These are phyloP conservation scores for Penicillium thymicola DNA, from an alignment of 2,329 filamentous ascomycete genomes.

Conservation along the genomic window DNA sequence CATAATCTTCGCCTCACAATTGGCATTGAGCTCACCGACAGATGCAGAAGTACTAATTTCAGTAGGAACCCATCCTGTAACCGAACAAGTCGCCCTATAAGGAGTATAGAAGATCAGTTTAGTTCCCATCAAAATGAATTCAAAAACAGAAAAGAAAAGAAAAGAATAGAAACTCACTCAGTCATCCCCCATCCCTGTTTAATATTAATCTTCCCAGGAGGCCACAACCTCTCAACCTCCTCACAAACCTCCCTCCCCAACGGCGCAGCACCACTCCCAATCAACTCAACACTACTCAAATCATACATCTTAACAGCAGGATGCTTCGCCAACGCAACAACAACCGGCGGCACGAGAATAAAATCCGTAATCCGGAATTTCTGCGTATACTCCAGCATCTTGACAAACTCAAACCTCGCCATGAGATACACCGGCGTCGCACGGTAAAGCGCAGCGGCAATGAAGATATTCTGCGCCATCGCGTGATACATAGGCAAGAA, in stretches of 20 bases:
- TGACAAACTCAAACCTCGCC: conserved; percentile 70
- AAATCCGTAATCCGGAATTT: conserved; percentile 66
- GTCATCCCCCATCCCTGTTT: conserved; percentile 88
- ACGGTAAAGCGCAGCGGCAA: conserved; percentile 54
- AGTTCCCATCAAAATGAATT: neutral
- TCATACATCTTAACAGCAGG: conserved; percentile 65
- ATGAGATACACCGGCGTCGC: conserved; percentile 70
- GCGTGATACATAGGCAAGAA: conserved; percentile 77
- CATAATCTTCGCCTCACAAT: conserved; percentile 66
- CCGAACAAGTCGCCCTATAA: conserved; percentile 61
- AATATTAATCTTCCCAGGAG: conserved; percentile 48
- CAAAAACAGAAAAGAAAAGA: conserved; percentile 22
- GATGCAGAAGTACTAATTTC: conserved; percentile 45
- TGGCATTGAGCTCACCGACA: conserved; percentile 65
- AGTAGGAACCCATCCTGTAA: conserved; percentile 61
- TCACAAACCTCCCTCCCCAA: conserved; percentile 52
- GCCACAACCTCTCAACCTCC: conserved; percentile 59
- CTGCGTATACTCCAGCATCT: conserved; percentile 67
- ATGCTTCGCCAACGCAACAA: conserved; percentile 70
- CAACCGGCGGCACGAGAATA: conserved; percentile 69
- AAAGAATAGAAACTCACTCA: conserved; percentile 50
- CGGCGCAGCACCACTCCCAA: conserved; percentile 69
- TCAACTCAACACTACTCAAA: conserved; percentile 59
- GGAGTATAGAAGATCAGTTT: neutral
- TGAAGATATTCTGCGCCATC: conserved; percentile 68